Base-by-base conservation (phyloP, 176 grass and related monocot species). In the Hordeum marinum region DNA sequence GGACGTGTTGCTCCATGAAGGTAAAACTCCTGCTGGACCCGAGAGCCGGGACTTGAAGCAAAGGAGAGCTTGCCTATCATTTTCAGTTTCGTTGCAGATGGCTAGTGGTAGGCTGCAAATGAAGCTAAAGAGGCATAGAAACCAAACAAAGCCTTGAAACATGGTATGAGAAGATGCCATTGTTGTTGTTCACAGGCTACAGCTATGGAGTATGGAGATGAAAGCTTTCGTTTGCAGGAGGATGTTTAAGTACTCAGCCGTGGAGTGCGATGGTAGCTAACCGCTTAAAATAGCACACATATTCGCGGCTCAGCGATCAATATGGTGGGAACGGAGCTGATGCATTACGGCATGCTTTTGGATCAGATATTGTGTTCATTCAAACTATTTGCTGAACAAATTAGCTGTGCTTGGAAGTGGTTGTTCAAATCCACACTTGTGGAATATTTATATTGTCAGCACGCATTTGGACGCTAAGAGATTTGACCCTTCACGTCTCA, bases 1-100 rank as follows among this genome's bases (percentile, higher is more conserved):
- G 18, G 92, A 84, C 11, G 52, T 5, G 17, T 90, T 78, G n/a
- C 20, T 83, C 91, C 88, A 93, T 25, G 88, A 80, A n/a, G 74
- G 18, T 8, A 93, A 48, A 15, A 29, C n/a, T 25, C 41, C 6
- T 0, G n/a, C 18, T 24, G 86, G 59, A 43, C 14, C 43, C 0
- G 82, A 59, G 4, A 94, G 4, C 23, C 80, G 79, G 17, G 79
- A 84, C 54, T 85, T 86, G 42, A 93, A 86, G 52, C 85, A 90
- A 21, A 88, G 85, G 3, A 93, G 85, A 3, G 88, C 83, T 23
- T 77, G 66, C 7, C 20, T 8, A 55, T 92, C 91, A 43, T 65
- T 25, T 45, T 84, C 14, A 0, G 8, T 54, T 8, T 57, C 68
- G 20, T n/a, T 2, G 18, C 18, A 6, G 40, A 11, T 40, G 72